A percentile compares a stretch with the other conserved stretches of the same genome.
These are phyloP conservation scores for Trametes meyenii DNA, from an alignment of 768 basidiomycete genomes.

Conservation along the genomic window DNA sequence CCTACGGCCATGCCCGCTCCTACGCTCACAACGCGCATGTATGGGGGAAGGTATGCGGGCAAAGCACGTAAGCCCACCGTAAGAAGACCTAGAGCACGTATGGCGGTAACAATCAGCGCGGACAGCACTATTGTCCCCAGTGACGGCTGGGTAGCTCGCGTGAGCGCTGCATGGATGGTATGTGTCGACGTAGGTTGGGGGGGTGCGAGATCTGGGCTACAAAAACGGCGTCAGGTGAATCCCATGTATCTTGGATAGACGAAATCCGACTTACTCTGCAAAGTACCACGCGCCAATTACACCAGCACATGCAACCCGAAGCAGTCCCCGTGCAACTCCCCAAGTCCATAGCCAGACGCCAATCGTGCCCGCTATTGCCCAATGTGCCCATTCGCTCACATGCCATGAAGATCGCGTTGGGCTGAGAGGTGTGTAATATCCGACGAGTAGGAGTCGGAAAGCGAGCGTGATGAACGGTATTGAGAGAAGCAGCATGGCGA, in stretches of 20 bases:
- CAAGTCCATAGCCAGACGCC: conserved; percentile 73
- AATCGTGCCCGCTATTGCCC: conserved; percentile 61
- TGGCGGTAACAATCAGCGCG: conserved; percentile 71
- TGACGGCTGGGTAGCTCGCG: conserved; percentile 79
- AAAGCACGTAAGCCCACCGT: conserved; percentile 55
- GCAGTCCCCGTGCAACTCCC: conserved; percentile 76
- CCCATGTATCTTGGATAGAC: not conserved
- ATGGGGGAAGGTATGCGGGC: conserved; percentile 55
- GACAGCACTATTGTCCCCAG: conserved; percentile 80
- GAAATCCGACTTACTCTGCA: conserved; percentile 47
- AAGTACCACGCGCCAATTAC: conserved; percentile 96
- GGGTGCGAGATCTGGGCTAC: conserved; percentile 35
- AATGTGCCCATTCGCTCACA: conserved; percentile 69
- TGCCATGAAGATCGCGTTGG: conserved; percentile 54
- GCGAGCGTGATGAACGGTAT: conserved; percentile 81
- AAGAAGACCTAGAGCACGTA: conserved; percentile 59
- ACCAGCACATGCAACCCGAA: conserved; percentile 76
- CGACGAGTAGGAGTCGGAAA: conserved; percentile 76
- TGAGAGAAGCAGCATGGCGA: conserved; percentile 64
- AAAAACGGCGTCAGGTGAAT: not conserved
- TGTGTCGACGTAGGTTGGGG: conserved; percentile 62
- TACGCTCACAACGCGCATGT: conserved; percentile 42
- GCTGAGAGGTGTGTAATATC: conserved; percentile 51
- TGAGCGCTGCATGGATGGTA: conserved; percentile 74
- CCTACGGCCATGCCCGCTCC: conserved; percentile 43